These are phyloP conservation scores for Apophysomyces sp. DNA, from an alignment of 371 early-diverging fungal genomes.

Conservation along the genomic window DNA sequence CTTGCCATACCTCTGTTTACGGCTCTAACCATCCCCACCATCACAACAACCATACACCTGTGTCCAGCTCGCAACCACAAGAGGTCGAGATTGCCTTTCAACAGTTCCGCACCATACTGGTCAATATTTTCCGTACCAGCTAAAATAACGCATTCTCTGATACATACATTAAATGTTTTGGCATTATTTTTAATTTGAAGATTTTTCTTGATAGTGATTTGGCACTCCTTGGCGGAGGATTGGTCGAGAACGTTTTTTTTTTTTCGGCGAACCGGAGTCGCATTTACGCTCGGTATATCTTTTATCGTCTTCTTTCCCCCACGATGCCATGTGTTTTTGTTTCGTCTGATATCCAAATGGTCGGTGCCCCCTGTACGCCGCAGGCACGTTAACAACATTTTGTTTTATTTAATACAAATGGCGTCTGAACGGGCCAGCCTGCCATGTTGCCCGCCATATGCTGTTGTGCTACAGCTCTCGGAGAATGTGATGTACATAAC, in stretches of 20 bases:
- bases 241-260: background rate
- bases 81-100: slow-evolving; percentile 41
- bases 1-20: slow-evolving; percentile 26
- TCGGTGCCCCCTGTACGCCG: no score
- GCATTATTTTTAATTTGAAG: background rate
- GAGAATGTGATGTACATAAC: no score
- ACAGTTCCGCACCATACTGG: slow-evolving; percentile 36
- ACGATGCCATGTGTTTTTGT: no score
- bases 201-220: background rate
- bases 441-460: no score
- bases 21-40: slow-evolving; percentile 10
- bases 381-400: no score
- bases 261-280: background rate
- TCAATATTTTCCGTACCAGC: slow-evolving; percentile 39
- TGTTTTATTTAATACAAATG: no score
- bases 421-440: no score
- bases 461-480: no score
- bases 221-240: background rate
- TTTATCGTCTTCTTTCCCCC: background rate
- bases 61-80: slow-evolving; percentile 8
- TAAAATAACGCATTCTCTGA: slow-evolving; percentile 6
- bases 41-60: background rate
- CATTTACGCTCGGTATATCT: background rate
- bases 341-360: no score
- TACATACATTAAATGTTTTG: background rate